phyloP scores from a whole-genome alignment of 1,284 basidiomycete species.

The Nidula niveotomentosa region DNA sequence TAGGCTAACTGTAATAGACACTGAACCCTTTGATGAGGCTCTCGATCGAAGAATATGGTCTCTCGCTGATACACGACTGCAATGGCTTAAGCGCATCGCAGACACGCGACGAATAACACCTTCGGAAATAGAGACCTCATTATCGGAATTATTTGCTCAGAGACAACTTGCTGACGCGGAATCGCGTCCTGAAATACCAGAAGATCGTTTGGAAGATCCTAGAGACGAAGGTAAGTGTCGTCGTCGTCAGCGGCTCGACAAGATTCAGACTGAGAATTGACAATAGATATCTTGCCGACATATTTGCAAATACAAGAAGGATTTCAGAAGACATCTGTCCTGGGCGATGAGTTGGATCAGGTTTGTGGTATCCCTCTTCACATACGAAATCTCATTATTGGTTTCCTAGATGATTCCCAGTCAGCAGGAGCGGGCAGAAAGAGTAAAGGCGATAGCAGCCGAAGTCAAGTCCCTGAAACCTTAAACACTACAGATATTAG shows the following conservation, averaged over 20 bases:
- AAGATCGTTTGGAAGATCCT: too few species aligned
- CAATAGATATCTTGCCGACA: too few species aligned
- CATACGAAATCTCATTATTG: background rate
- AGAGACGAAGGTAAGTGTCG: conserved; percentile 18
- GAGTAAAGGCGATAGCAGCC: conserved; percentile 31
- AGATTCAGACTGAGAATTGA: too few species aligned
- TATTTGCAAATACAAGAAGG: too few species aligned
- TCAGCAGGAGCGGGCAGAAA: conserved; percentile 34
- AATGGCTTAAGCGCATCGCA: conserved; percentile 68
- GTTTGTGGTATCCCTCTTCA: conserved; percentile 27
- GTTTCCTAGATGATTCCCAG: conserved; percentile 32
- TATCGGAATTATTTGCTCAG: conserved; percentile 46
- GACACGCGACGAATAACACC: conserved; percentile 61
- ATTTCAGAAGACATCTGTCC: conserved; percentile 31
- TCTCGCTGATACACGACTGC: conserved; percentile 62
- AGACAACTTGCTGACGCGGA: conserved; percentile 37
- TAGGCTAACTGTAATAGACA: too few species aligned
- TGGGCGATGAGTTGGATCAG: conserved; percentile 52
- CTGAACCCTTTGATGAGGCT: conserved; percentile 79
- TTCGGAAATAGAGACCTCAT: conserved; percentile 43
- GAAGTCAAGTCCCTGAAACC: conserved; percentile 41
- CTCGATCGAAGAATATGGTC: conserved; percentile 75
- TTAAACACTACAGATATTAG: conserved; percentile 16
- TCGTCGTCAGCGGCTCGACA: background rate
- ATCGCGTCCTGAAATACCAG: conserved; percentile 10